Percentiles rank a stretch among this genome's conserved stretches.
phyloP scores from a whole-genome alignment of 177 flowering plant species.

The Telopea speciosissima region DNA sequence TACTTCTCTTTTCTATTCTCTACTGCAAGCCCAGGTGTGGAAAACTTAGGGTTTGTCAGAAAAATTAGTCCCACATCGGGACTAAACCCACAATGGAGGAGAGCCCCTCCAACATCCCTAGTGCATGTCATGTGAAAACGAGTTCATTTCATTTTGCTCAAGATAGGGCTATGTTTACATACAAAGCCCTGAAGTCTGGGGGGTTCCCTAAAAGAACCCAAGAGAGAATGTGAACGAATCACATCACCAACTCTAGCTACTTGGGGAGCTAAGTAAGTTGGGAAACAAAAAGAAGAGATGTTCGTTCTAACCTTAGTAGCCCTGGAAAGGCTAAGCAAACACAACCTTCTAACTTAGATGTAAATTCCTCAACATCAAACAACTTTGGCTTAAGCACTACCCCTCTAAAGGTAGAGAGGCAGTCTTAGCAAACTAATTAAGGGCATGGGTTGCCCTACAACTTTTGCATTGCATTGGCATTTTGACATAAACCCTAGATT shows the following conservation, averaged over 20 bases:
- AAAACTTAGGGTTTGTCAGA: slow-evolving; percentile 23
- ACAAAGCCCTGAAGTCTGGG: background rate
- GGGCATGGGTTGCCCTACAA: slow-evolving; percentile 20
- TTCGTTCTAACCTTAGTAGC: slow-evolving; percentile 15
- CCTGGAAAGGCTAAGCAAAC: slow-evolving; percentile 34
- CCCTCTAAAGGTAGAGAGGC: slow-evolving; percentile 11
- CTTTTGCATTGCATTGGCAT: background rate
- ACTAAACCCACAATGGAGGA: slow-evolving; percentile 27
- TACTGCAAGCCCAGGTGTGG: slow-evolving; percentile 25
- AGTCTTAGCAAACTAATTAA: slow-evolving; percentile 1
- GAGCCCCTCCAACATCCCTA: slow-evolving; percentile 6
- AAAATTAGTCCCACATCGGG: slow-evolving; percentile 42
- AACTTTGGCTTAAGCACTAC: slow-evolving; percentile 1
- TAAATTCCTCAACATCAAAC: slow-evolving; percentile 9
- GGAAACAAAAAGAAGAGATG: background rate
- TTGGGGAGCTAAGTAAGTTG: slow-evolving; percentile 26
- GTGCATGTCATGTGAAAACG: slow-evolving; percentile 10
- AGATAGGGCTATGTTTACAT: slow-evolving; percentile 12
- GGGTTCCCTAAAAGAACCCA: slow-evolving; percentile 32
- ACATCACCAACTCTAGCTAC: slow-evolving; percentile 27
- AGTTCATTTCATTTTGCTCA: slow-evolving; percentile 9
- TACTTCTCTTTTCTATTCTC: slow-evolving; percentile 9
- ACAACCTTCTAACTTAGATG: slow-evolving; percentile 10
- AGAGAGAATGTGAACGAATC: slow-evolving; percentile 14
- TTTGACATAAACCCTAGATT: slow-evolving; percentile 9